These are phyloP conservation scores for Planoprotostelium fungivorum DNA, from an alignment of 78 protist species.

Conservation along the genomic window DNA sequence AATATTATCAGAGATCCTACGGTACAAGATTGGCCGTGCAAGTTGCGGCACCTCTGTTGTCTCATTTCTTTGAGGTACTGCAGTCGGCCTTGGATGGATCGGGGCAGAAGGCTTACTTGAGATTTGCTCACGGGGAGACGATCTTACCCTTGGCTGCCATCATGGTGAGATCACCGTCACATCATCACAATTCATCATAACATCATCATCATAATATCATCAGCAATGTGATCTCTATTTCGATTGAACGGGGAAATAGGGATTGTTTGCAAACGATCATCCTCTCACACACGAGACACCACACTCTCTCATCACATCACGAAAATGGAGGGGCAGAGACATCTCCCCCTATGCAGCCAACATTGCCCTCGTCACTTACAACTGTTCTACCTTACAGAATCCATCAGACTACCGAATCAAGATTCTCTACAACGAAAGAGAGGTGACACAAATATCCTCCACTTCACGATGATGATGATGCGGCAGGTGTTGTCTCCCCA, in stretches of 20 bases:
- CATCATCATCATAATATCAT: no score
- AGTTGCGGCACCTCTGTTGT: neutral
- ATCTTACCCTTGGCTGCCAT: neutral
- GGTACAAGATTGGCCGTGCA: neutral
- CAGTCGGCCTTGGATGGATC: no score
- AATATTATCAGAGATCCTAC: neutral
- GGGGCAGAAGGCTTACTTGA: neutral
- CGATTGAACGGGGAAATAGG: neutral
- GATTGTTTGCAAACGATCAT: neutral
- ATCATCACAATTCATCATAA: neutral
- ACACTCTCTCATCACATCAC: neutral
- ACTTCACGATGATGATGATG: neutral
- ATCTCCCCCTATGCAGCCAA: neutral
- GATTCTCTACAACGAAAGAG: neutral
- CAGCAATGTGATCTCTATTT: no score
- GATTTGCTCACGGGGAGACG: neutral
- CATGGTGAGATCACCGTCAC: neutral
- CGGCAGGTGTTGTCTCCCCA: neutral
- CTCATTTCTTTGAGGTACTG: neutral
- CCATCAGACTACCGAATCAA: neutral
- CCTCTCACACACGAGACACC: neutral
- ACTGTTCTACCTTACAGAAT: neutral
- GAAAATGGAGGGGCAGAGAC: neutral
- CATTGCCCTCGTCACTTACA: neutral
- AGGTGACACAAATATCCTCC: neutral